These are phyloP conservation scores for Penicillium digitatum DNA, from an alignment of 2,329 filamentous ascomycete genomes.

Conservation along the genomic window DNA sequence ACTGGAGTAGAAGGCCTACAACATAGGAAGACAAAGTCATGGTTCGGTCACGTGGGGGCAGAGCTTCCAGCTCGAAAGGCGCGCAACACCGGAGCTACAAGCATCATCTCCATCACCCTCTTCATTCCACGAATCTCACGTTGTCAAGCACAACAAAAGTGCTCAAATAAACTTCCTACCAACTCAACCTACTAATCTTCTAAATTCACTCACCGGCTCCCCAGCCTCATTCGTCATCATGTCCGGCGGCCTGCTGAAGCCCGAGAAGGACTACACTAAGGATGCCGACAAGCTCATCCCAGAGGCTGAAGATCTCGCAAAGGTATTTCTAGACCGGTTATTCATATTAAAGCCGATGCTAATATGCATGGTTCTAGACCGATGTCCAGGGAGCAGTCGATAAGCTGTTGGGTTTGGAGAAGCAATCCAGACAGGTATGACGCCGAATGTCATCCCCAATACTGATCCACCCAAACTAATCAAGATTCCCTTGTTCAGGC, in stretches of 20 bases:
- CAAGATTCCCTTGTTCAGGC: slow-evolving; percentile 53
- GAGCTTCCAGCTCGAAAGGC: slow-evolving; percentile 29
- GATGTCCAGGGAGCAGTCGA: slow-evolving; percentile 86
- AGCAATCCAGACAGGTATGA: slow-evolving; percentile 87
- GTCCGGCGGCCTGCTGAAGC: slow-evolving; percentile 80
- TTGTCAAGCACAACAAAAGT: neutral
- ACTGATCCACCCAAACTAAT: slow-evolving; percentile 5
- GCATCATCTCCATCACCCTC: slow-evolving; percentile 17
- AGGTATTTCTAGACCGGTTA: slow-evolving; percentile 53
- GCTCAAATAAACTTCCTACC: neutral
- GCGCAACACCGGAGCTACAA: slow-evolving; percentile 21
- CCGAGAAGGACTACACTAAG: slow-evolving; percentile 98
- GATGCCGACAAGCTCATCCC: slow-evolving; percentile 89
- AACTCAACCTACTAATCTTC: neutral
- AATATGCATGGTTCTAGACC: slow-evolving; percentile 28
- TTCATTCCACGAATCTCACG: slow-evolving; percentile 9
- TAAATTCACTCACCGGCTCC: neutral
- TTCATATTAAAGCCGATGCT: slow-evolving; percentile 15
- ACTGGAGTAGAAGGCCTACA: neutral
- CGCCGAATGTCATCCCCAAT: slow-evolving; percentile 26
- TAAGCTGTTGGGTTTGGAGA: slow-evolving; percentile 87
- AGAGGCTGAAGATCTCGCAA: slow-evolving; percentile 83
- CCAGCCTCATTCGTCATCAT: slow-evolving; percentile 50
- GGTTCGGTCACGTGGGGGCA: slow-evolving; percentile 27
- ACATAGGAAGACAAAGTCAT: slow-evolving; percentile 1